Conservation (phyloP, 1,284 basidiomycete genomes). For the Coniferiporia sulphurascens region DNA sequence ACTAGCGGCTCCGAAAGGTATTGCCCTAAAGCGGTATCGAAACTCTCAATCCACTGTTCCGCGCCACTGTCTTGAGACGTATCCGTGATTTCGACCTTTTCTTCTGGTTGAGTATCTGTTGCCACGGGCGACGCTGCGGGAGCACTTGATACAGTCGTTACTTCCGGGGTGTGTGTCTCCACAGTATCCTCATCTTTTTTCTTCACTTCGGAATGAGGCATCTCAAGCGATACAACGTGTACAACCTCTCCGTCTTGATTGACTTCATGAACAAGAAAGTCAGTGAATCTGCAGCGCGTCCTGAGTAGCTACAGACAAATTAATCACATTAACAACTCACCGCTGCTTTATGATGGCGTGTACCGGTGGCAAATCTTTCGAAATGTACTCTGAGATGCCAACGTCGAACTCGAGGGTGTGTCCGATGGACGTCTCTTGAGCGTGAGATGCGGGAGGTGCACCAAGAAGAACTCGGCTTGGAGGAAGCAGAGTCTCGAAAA, state of each 20-base stretch:
- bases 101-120: background rate
- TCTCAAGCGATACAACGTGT: constrained; percentile 70
- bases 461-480: constrained; percentile 67
- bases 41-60: constrained; percentile 62
- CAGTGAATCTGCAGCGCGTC: constrained; percentile 69
- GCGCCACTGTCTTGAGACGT: background rate
- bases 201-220: constrained; percentile 51
- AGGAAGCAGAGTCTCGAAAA: constrained; percentile 52
- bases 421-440: constrained; percentile 43
- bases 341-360: constrained; percentile 93
- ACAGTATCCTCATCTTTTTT: constrained; percentile 25
- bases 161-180: constrained; percentile 3
- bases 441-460: constrained; percentile 44
- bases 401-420: constrained; percentile 80
- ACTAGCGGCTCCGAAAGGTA: constrained; percentile 64
- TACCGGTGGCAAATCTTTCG: constrained; percentile 64
- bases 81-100: background rate
- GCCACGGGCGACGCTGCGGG: background rate
- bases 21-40: constrained; percentile 49
- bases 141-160: background rate
- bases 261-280: constrained; percentile 91
- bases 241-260: constrained; percentile 74
- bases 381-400: constrained; percentile 87
- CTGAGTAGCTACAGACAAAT: constrained; percentile 6
- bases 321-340: constrained; percentile 36